Conservation (phyloP, 2,329 filamentous ascomycete species). For the Metarhizium rileyi region DNA sequence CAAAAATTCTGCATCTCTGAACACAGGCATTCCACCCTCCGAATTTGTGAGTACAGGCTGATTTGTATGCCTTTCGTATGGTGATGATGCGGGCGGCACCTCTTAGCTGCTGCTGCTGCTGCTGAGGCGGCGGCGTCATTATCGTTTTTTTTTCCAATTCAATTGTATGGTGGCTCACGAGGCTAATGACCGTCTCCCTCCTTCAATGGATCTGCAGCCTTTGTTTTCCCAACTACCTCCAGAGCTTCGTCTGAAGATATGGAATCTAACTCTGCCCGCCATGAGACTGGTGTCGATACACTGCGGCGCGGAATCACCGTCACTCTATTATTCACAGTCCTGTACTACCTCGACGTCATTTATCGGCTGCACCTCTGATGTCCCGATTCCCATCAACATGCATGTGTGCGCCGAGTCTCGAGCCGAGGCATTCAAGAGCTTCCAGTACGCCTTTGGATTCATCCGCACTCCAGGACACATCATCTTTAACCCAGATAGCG, state of each 20-base stretch:
- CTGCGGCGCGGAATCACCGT: slow-evolving; percentile 25
- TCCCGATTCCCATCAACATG: slow-evolving; percentile 32
- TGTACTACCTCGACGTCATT: slow-evolving; percentile 11
- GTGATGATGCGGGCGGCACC: background rate
- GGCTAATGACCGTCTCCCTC: background rate
- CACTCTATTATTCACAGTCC: slow-evolving; percentile 8
- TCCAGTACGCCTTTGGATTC: slow-evolving; percentile 32
- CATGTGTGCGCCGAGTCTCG: slow-evolving; percentile 38
- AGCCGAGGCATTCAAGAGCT: slow-evolving; percentile 30
- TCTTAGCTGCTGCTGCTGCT: too few relatives aligned
- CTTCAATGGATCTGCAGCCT: slow-evolving; percentile 19
- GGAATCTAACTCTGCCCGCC: slow-evolving; percentile 33
- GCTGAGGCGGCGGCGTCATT: background rate
- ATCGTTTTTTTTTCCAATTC: background rate
- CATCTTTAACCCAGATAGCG: slow-evolving; percentile 29
- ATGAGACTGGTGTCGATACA: slow-evolving; percentile 34
- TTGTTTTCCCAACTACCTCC: slow-evolving; percentile 33
- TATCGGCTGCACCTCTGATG: slow-evolving; percentile 31
- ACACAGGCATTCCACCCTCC: background rate
- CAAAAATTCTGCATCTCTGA: background rate
- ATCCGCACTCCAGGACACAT: slow-evolving; percentile 30
- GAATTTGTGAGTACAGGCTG: slow-evolving; percentile 8
- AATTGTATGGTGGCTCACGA: background rate
- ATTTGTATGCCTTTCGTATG: background rate
- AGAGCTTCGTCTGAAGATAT: slow-evolving; percentile 38